Evolutionary conservation across 1,139 yeast genomes (phyloP).

Genomic region (Candida frijolesensis): DNA sequence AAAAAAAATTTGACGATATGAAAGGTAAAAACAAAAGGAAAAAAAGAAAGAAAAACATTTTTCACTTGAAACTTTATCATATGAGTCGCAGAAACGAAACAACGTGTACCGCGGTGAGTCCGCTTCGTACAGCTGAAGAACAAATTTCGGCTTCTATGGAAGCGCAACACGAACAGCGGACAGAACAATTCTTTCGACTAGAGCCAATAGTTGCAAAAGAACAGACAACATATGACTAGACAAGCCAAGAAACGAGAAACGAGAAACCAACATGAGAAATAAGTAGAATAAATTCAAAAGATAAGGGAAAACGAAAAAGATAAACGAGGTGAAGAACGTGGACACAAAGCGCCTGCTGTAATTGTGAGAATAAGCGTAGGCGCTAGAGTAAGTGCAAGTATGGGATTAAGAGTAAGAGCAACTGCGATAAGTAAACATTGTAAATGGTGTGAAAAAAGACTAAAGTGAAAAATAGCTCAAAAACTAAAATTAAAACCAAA

Average conservation of each 20-base stretch:
- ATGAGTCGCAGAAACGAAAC: no score
- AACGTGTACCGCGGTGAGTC: not conserved
- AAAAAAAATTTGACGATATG: not conserved
- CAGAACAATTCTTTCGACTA: not conserved
- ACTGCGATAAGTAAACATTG: not conserved
- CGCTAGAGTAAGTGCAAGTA: no score
- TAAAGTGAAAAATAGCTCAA: not conserved
- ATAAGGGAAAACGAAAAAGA: no score
- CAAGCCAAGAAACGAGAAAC: not conserved
- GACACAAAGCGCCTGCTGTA: no score
- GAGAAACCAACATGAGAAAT: not conserved
- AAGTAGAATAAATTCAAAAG: not conserved
- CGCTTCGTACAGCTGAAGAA: not conserved
- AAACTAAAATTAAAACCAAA: not conserved
- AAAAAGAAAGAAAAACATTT: not conserved
- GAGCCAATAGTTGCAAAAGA: not conserved
- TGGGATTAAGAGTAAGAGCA: no score
- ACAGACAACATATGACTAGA: not conserved
- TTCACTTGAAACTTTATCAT: conserved; percentile 1
- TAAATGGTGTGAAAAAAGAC: not conserved
- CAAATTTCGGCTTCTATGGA: not conserved
- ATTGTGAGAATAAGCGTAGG: no score
- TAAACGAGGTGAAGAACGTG: no score
- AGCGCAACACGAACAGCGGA: no score
- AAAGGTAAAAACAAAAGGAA: not conserved